phyloP scores from a whole-genome alignment of 1,284 basidiomycete genomes.

The Ceratobasidium sp. region DNA sequence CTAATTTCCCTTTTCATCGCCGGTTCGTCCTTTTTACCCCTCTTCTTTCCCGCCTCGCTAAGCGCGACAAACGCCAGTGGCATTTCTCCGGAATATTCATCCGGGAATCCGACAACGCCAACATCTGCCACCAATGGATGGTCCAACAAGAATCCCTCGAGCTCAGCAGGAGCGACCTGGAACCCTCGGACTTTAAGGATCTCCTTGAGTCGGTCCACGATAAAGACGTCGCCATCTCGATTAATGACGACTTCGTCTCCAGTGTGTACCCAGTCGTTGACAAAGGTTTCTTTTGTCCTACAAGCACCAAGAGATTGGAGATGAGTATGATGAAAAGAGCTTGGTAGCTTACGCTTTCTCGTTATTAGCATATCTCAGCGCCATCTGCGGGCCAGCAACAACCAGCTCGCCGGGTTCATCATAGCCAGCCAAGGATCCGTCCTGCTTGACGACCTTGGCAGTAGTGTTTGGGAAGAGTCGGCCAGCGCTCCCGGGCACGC shows the following conservation, averaged over 20 bases:
- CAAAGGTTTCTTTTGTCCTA: constrained; percentile 72
- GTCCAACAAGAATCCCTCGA: constrained; percentile 80
- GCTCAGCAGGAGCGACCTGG: constrained; percentile 58
- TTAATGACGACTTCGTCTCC: constrained; percentile 76
- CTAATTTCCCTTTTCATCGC: constrained; percentile 60
- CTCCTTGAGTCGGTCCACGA: constrained; percentile 76
- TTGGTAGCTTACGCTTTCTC: constrained; percentile 67
- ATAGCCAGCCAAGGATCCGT: constrained; percentile 71
- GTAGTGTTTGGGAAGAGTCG: constrained; percentile 68
- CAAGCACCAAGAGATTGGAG: neutral
- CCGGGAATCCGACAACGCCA: constrained; percentile 81
- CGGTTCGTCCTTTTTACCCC: too few relatives aligned
- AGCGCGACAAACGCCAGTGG: constrained; percentile 81
- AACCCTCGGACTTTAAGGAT: constrained; percentile 52
- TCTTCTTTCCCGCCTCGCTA: constrained; percentile 59
- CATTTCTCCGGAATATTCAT: constrained; percentile 84
- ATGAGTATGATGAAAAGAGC: neutral
- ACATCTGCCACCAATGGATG: constrained; percentile 78
- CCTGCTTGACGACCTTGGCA: constrained; percentile 71
- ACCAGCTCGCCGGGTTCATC: constrained; percentile 78
- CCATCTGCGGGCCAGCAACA: constrained; percentile 71
- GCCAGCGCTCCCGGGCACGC: constrained; percentile 71
- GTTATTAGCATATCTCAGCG: constrained; percentile 70
- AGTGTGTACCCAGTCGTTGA: constrained; percentile 74
- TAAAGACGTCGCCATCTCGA: constrained; percentile 70